phyloP scores from a whole-genome alignment of 306 rosid genomes.

The Cucurbita ficifolia region DNA sequence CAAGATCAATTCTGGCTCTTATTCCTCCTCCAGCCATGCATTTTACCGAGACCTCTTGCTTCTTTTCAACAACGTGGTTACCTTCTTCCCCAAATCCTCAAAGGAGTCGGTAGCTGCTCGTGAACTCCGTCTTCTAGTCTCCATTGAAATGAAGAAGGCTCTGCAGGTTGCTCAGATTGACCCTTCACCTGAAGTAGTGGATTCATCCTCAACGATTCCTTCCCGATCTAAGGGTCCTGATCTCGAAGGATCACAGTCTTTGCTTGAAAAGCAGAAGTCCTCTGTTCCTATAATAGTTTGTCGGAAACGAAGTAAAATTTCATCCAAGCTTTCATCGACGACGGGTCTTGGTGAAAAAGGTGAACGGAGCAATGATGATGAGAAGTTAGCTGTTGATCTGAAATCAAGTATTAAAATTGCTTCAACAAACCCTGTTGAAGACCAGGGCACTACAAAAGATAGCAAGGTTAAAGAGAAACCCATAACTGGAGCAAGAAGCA shows the following conservation, averaged over 20 bases:
- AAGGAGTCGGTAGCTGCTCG: slow-evolving; percentile 24
- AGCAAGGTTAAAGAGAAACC: slow-evolving; percentile 43
- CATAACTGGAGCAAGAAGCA: slow-evolving; percentile 56
- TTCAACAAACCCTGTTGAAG: slow-evolving; percentile 28
- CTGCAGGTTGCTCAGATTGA: slow-evolving; percentile 11
- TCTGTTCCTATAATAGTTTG: slow-evolving; percentile 61
- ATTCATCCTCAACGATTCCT: slow-evolving; percentile 19
- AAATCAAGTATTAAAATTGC: slow-evolving; percentile 26
- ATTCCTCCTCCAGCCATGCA: slow-evolving; percentile 23
- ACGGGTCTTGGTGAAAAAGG: slow-evolving; percentile 25
- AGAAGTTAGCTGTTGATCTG: slow-evolving; percentile 23
- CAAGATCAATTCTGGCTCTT: slow-evolving; percentile 34
- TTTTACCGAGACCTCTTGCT: slow-evolving; percentile 56
- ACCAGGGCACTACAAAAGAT: slow-evolving; percentile 10
- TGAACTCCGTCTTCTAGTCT: slow-evolving; percentile 28
- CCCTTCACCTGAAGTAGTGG: slow-evolving; percentile 17
- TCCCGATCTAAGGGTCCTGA: slow-evolving; percentile 16
- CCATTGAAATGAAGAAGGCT: slow-evolving; percentile 26
- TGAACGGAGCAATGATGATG: slow-evolving; percentile 24
- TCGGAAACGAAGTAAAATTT: slow-evolving; percentile 49
- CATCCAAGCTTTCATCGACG: slow-evolving; percentile 32
- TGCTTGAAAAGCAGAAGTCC: slow-evolving; percentile 41
- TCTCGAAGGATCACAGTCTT: slow-evolving; percentile 28
- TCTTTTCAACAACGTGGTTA: slow-evolving; percentile 40
- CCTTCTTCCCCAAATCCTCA: slow-evolving; percentile 46